These are phyloP conservation scores for Trametes polyzona DNA, from an alignment of 1,284 basidiomycete species.

Conservation along the genomic window DNA sequence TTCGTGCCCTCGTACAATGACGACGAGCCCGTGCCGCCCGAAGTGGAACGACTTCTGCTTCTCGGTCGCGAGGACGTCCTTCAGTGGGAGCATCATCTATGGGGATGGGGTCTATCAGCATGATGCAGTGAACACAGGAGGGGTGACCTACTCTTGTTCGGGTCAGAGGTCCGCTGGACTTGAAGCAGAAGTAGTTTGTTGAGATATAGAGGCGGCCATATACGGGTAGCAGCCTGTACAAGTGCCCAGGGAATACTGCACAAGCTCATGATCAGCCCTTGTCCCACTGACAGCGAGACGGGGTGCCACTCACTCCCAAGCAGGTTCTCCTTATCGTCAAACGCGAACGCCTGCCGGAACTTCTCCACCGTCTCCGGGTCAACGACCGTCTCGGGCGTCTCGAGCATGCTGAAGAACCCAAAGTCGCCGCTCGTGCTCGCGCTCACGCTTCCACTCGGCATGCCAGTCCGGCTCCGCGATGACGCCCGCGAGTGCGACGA, in stretches of 20 bases:
- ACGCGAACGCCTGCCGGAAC: constrained; percentile 80
- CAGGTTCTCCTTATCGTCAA: constrained; percentile 85
- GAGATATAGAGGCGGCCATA: constrained; percentile 88
- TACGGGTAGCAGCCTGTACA: constrained; percentile 85
- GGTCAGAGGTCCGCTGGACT: constrained; percentile 76
- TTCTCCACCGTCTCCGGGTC: constrained; percentile 74
- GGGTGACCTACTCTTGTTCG: constrained; percentile 70
- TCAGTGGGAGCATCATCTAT: constrained; percentile 93
- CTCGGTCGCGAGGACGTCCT: constrained; percentile 85
- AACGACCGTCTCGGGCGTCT: constrained; percentile 62
- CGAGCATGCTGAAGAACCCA: constrained; percentile 72
- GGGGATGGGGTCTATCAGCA: not conserved
- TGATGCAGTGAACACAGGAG: not conserved
- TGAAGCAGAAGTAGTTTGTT: constrained; percentile 88
- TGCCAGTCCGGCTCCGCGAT: constrained; percentile 32
- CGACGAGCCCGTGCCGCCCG: constrained; percentile 85
- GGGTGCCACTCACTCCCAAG: constrained; percentile 85
- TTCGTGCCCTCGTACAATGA: constrained; percentile 94
- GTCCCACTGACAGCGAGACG: not conserved
- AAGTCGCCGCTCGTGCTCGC: constrained; percentile 50
- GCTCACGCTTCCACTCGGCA: constrained; percentile 25
- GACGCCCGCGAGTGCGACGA: constrained; percentile 48
- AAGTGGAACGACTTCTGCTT: constrained; percentile 88
- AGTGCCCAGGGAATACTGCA: constrained; percentile 87
- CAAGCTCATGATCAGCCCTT: not conserved